Conservation (phyloP, 306 rosid genomes). For the Casuarina cunninghamiana region DNA sequence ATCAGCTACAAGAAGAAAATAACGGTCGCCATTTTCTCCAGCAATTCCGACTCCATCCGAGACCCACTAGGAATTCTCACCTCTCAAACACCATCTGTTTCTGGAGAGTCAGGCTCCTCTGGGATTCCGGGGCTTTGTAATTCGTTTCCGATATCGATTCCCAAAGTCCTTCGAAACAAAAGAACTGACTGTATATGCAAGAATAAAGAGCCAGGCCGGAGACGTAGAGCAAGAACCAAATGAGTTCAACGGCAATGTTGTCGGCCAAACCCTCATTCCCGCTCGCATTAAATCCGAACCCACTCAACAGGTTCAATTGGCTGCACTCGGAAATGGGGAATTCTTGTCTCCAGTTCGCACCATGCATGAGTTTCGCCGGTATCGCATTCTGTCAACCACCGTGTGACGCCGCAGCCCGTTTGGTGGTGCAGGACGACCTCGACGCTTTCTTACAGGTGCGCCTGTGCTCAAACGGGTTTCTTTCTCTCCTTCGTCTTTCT, state of each 20-base stretch:
- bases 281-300: background rate
- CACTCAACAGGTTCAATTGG: background rate
- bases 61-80: too few species aligned
- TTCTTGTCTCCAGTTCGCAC: slow-evolving; percentile 5
- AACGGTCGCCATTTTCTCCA: too few species aligned
- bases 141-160: too few species aligned
- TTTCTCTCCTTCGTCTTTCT: background rate
- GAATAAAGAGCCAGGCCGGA: background rate
- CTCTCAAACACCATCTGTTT: too few species aligned
- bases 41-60: too few species aligned
- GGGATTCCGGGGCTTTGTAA: too few species aligned
- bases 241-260: background rate
- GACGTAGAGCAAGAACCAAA: background rate
- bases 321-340: background rate
- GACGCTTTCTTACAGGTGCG: slow-evolving; percentile 49
- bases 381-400: slow-evolving; percentile 5
- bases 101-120: too few species aligned
- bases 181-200: background rate
- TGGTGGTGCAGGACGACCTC: slow-evolving; percentile 40
- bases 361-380: background rate
- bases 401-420: slow-evolving; percentile 2
- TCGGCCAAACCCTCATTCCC: background rate
- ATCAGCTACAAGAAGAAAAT: too few species aligned
- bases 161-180: too few species aligned
- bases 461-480: background rate